These are phyloP conservation scores for Cyclotella atomus DNA, from an alignment of 108 stramenopile genomes.

Conservation along the genomic window DNA sequence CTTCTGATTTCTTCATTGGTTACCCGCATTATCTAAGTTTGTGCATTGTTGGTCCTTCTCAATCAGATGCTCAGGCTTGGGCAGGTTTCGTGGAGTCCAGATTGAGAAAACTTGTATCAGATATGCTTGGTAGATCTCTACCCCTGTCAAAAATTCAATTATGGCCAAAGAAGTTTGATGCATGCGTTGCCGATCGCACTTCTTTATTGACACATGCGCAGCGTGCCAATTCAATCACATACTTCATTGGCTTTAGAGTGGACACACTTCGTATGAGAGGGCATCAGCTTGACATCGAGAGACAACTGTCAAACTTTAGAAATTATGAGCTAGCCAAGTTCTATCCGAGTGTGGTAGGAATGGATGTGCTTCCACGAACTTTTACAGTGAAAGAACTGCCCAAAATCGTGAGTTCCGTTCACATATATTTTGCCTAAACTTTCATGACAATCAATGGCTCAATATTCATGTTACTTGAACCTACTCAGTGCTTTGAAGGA, in stretches of 20 bases:
- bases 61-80: conserved; percentile 91
- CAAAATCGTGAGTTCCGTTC: conserved; percentile 31
- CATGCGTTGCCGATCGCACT: conserved; percentile 75
- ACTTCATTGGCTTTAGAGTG: conserved; percentile 85
- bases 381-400: conserved; percentile 84
- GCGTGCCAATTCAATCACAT: conserved; percentile 78
- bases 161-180: conserved; percentile 91
- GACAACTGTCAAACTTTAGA: conserved; percentile 82
- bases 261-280: conserved; percentile 87
- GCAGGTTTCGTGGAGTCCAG: conserved; percentile 92
- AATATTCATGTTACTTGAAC: no score
- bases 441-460: no score
- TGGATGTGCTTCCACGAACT: conserved; percentile 79
- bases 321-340: conserved; percentile 82
- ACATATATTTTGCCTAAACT: not conserved
- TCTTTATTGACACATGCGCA: conserved; percentile 80
- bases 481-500: conserved; percentile 64
- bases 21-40: conserved; percentile 95
- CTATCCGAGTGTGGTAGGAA: conserved; percentile 74
- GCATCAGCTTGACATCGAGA: conserved; percentile 80
- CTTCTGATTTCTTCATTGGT: conserved; percentile 95
- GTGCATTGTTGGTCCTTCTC: conserved; percentile 90
- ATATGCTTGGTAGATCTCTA: conserved; percentile 76
- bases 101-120: conserved; percentile 86
- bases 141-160: conserved; percentile 86